Base-by-base conservation (phyloP, 1,139 yeast genomes). In the Pichia sp. region DNA sequence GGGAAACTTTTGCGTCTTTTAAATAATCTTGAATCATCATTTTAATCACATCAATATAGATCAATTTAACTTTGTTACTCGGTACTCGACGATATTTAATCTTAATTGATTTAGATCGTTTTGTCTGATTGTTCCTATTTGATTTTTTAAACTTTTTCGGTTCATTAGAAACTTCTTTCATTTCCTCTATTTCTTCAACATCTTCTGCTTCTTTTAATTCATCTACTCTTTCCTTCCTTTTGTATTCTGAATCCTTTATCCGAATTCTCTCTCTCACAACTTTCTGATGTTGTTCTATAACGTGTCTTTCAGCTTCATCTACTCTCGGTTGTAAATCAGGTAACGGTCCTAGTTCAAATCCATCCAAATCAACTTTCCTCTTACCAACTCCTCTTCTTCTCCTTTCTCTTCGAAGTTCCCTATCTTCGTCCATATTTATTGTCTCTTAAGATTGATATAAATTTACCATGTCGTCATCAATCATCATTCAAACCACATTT, bases 31-130 rank as follows among this genome's bases (percentile, higher is more conserved):
- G 46, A 10, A 64, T 25, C 31, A 57, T 49, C 46, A 63, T 66
- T 9, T 54, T 46, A 6, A 66, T 44, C 6, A 64, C 59, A 46
- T 66, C 70, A 9, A 63, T 50, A 7, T 64, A 51, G 15, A 61
- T 46, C 20, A 57, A 40, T 31, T 51, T 49, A 7, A 62, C 41
- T 33, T 46, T 49, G 34, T 52, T 51, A 1, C 50, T 41, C 4
- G 60, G 55, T 24, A 56, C 42, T 35, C 63, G 51, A 18, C 51
- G 46, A 38, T 57, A 56, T 35, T 51, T 54, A 20, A 59, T 41
- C 28, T 54, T 51, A 11, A 59, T 43, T 22, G 48, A 36, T 26
- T 44, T 46, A 2, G 44, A 31, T 18, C 26, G 14, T 18, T 12
- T 14, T 9, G 8, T 14, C 2, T 7, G 14, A 32, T 31, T 34